These are phyloP conservation scores for Silene coronaria DNA, from an alignment of 179 eudicot genomes.

Conservation along the genomic window DNA sequence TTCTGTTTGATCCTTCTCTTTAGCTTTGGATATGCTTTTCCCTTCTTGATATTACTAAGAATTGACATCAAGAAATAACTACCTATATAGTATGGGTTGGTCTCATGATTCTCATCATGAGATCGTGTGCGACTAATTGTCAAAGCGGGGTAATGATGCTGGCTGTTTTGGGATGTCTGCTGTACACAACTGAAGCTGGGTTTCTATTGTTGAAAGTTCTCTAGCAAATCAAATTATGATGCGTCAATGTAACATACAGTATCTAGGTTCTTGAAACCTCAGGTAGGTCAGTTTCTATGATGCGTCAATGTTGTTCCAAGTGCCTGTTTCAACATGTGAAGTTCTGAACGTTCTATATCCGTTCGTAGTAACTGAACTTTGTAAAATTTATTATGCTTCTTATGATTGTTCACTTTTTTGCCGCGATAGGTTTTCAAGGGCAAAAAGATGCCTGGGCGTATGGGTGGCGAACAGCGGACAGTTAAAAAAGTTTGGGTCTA, in stretches of 20 bases:
- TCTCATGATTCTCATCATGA: background rate
- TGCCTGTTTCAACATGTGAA: background rate
- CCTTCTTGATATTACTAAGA: background rate
- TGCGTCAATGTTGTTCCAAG: background rate
- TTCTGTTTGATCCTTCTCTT: background rate
- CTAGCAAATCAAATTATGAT: background rate
- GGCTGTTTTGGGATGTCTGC: background rate
- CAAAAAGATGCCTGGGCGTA: constrained; percentile 89
- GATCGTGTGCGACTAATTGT: background rate
- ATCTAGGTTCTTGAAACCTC: background rate
- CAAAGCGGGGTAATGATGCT: background rate
- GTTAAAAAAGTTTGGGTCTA: constrained; percentile 86
- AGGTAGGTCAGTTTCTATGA: background rate
- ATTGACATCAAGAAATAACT: background rate
- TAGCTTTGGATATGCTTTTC: background rate
- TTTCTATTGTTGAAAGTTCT: background rate
- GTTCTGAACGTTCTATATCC: background rate
- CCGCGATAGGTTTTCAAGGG: constrained; percentile 58
- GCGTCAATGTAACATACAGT: background rate
- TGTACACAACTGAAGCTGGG: background rate
- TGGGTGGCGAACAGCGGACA: constrained; percentile 75
- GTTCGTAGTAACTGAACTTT: background rate
- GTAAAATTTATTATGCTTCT: background rate
- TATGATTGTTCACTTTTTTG: constrained; percentile 7
- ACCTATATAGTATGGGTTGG: background rate